Base-by-base conservation (phyloP, 305 asterid species). In the Fraxinus albicans region DNA sequence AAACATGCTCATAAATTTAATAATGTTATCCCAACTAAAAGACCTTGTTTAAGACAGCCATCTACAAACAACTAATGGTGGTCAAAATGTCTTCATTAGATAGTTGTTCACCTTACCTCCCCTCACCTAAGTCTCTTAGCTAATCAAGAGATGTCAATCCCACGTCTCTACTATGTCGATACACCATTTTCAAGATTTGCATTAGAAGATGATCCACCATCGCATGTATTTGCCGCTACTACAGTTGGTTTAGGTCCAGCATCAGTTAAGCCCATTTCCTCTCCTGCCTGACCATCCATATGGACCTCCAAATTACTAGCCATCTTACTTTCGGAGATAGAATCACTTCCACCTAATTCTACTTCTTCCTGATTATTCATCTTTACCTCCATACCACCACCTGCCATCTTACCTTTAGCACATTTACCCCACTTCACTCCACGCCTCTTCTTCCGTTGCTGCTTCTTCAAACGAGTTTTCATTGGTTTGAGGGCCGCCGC, bases 401-500 rank as follows among this genome's bases (percentile, higher is more conserved):
- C 73, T 2, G 80, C 34, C 23, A 58, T 17, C 23, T 76, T 42
- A 78, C 83, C 85, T 70, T 72, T 55, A 40, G 33, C 60, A 27
- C 27, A 21, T 53, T 85, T 73, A 8, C 63, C 73, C 76, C 69
- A 85, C 80, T 80, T 83, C 55, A 36, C 31, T 72, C 77, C 82
- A 81, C 83, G 85, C 47, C 74, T 88, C 86, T 76, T 92, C 88
- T 87, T 91, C 87, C 79, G 79, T 34, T 70, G 79, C 60, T 84
- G 89, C 85, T 86, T 90, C 87, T 90, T 93, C 86, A 87, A 81
- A 63, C 88, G 91, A 17, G 86, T 38, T 88, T 90, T 96, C 89
- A 89, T 93, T 8, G 94, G 86, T 83, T 94, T 96, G 70, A 91
- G 86, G 47, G 90, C 89, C 17, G 92, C 91, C 15, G 89, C 88